Evolutionary conservation across 108 stramenopile genomes (phyloP), one percentile per base, ranked within the genome.

Genomic region (Poteriospumella lacustris): DNA sequence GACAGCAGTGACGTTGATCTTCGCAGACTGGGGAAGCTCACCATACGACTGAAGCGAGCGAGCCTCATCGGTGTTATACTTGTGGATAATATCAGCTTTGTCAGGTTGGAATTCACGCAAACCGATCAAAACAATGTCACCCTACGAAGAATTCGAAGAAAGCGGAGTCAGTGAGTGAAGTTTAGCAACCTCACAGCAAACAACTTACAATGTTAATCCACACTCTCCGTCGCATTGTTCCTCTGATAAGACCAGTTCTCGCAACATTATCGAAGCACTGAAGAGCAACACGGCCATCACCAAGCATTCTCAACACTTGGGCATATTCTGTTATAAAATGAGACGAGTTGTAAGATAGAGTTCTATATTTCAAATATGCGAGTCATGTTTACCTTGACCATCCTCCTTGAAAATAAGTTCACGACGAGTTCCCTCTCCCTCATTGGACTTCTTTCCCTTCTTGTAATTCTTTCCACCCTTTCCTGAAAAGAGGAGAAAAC

Each of bases 331-430:
- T 40, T 38, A 1, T n/a, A 28, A 9, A 70, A 70, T 0, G 0
- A 24, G n/a, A 24, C 15, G 34, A 28, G 5, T 39, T 2, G 1
- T 41, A 73, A 0, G 19, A 75, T n/a, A 56, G 9, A 52, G 33
- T 0, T 26, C 58, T 40, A 58, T 9, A 28, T 28, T 24, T 29
- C 0, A 43, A 1, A 26, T 28, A 43, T 44, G 5, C 29, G 15
- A 77, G n/a, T 52, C 34, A 64, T 31, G 56, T 62, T 39, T 28
- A 39, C 67, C 89, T 58, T 89, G 87, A 58, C 87, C 87, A 28
- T 94, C 93, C 82, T 99, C 98, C 84, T 99, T 99, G 92, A 96
- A 99, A 82, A 96, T 94, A 52, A 99, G 93, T 82, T 99, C 96
- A 70, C 98, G 94, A 83, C 97, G 97, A 58, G 93, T 89, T 86